Base-by-base conservation (phyloP, 495 filamentous ascomycete species). In the Neurospora sp. region DNA sequence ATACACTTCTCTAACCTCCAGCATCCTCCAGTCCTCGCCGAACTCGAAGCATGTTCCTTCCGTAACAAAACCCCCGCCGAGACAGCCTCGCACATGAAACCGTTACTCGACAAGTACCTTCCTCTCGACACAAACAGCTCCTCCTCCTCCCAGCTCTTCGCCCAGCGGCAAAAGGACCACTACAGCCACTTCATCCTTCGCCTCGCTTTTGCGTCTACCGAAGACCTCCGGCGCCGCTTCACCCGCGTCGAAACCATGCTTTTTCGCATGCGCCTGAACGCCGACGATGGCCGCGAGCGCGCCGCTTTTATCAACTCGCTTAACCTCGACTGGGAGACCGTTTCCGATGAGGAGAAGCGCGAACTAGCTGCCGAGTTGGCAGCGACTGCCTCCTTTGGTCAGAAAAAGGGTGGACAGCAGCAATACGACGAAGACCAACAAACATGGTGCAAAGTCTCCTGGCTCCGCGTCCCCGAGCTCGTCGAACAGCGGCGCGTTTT, bases 111-210 rank as follows among this genome's bases (percentile, higher is more conserved):
- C 70, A 96, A 97, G 84, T 93, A 92, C 80, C 88, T 99, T 27
- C 93, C 93, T 4, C 89, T 99, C 44, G 88, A 89, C 72, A 85
- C 92, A 9, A 97, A 94, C 77, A 88, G 90, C 14, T 89, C 92
- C 8, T 84, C 87, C 37, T 86, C 87, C 7, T 70, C 78, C 3
- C 75, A 85, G 44, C 81, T 93, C 72, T 85, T 85, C 70, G 84
- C 88, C 70, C 92, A 99, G 83, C 89, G 96, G 22, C 92, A 94
- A 82, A 96, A 94, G 81, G 96, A 99, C 76, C 96, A 99, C 81
- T 99, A 99, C 81, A 93, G 90, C 69, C 96, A 99, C 81, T 99
- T 97, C 79, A 98, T 98, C 76, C 89, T 99, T 22, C 91, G 96
- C 0, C 87, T 99, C 40, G 96, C 96, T 8, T 99, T 99, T 76